Evolutionary conservation across 2,329 filamentous ascomycete genomes (phyloP).

Genomic region (Cladobotryum mycophilum): DNA sequence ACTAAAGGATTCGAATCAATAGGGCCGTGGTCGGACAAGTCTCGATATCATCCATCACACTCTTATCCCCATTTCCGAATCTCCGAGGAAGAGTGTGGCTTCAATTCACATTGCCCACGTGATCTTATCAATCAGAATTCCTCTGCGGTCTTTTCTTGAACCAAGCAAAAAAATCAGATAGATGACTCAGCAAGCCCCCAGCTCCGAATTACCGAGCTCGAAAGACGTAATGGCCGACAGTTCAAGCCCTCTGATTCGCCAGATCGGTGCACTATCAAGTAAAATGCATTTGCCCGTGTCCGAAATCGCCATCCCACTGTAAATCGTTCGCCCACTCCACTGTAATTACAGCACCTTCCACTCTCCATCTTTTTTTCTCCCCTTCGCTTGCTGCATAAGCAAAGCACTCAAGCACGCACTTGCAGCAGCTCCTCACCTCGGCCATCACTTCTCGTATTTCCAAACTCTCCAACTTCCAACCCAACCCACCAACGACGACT

Average conservation of each 20-base stretch:
- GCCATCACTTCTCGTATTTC: background rate
- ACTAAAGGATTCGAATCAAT: too few relatives aligned
- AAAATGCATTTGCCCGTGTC: constrained; percentile 2
- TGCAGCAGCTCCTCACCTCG: background rate
- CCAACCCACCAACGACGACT: background rate
- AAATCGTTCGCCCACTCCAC: too few relatives aligned
- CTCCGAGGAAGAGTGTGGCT: background rate
- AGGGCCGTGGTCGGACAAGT: too few relatives aligned
- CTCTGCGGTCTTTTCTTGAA: background rate
- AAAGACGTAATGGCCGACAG: constrained; percentile 13
- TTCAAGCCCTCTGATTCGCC: constrained; percentile 5
- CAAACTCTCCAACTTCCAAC: background rate
- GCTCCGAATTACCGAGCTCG: constrained; percentile 8
- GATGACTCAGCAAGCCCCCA: constrained; percentile 4
- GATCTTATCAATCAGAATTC: constrained; percentile 11
- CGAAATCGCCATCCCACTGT: constrained; percentile 11
- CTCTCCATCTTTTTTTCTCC: background rate
- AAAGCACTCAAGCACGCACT: too few relatives aligned
- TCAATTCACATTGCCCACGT: background rate
- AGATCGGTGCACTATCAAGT: background rate
- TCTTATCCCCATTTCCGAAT: background rate
- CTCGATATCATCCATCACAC: too few relatives aligned
- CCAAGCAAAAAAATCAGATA: constrained; percentile 5
- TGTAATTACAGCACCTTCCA: background rate
- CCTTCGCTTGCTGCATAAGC: background rate